Conservation (phyloP, 805 yeast species). For the Yamadazyma ubonensis region DNA sequence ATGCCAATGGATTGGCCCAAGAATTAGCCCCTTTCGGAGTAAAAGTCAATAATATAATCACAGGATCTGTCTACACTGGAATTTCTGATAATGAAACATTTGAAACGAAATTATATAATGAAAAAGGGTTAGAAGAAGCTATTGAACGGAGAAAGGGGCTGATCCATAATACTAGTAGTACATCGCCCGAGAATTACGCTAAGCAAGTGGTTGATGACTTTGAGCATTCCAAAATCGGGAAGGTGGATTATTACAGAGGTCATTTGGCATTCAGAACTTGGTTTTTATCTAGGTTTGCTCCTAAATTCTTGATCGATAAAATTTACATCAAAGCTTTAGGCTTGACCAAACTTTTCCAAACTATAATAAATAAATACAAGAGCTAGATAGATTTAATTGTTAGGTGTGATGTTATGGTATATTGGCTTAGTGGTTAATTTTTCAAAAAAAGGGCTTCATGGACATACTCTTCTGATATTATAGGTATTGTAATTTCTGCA, state of each 20-base stretch:
- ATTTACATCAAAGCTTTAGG: neutral
- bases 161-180: neutral
- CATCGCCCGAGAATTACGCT: slow-evolving; percentile 8
- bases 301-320: neutral
- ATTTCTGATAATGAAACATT: slow-evolving; percentile 1
- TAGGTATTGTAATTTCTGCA: no score
- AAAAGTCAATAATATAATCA: slow-evolving; percentile 14
- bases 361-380: neutral
- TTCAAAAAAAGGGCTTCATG: no score
- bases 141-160: neutral
- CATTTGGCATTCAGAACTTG: neutral
- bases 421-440: no score
- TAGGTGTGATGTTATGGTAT: no score
- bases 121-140: slow-evolving; percentile 6
- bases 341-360: neutral
- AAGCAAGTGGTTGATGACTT: slow-evolving; percentile 11
- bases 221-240: slow-evolving; percentile 5
- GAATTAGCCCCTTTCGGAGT: slow-evolving; percentile 19
- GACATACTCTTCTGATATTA: no score
- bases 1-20: slow-evolving; percentile 13
- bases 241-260: slow-evolving; percentile 10
- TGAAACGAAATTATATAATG: slow-evolving; percentile 3
- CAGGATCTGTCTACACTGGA: slow-evolving; percentile 17
- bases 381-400: no score
- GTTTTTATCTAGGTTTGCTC: neutral